Conservation (phyloP, 2,329 filamentous ascomycete species). For the Penicillium sp. region DNA sequence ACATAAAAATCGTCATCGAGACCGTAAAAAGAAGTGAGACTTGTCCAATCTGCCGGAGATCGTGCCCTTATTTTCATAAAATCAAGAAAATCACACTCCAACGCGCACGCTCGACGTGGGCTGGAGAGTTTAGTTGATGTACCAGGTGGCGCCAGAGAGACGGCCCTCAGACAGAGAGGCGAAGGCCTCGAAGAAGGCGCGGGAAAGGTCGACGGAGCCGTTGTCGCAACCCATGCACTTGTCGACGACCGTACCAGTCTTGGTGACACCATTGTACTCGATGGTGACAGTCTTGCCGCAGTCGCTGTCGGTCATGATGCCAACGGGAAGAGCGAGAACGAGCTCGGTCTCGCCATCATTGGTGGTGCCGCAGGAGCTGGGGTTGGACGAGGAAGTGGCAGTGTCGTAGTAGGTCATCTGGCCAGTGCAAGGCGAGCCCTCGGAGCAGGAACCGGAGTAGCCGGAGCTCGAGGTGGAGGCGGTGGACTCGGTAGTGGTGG, state of each 20-base stretch:
- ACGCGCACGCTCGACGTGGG: conserved; percentile 19
- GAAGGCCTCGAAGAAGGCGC: conserved; percentile 56
- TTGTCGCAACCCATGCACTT: conserved; percentile 69
- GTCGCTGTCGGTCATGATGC: conserved; percentile 66
- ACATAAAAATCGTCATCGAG: conserved; percentile 19
- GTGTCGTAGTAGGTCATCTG: conserved; percentile 73
- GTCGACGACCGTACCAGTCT: conserved; percentile 63
- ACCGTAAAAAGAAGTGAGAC: conserved; percentile 2
- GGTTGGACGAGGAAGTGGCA: conserved; percentile 57
- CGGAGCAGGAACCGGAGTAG: conserved; percentile 26
- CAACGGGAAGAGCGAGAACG: conserved; percentile 67
- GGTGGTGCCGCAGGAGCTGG: conserved; percentile 59
- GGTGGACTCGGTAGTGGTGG: conserved; percentile 8
- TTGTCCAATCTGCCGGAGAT: conserved; percentile 26
- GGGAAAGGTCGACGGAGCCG: conserved; percentile 60
- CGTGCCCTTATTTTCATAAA: conserved; percentile 4
- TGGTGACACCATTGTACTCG: conserved; percentile 56
- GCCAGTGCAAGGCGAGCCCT: conserved; percentile 46
- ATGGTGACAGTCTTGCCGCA: conserved; percentile 70
- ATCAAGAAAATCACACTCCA: neutral
- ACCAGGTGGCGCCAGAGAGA: conserved; percentile 43
- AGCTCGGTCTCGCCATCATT: conserved; percentile 56
- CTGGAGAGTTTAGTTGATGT: conserved; percentile 32
- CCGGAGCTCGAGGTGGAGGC: conserved; percentile 15
- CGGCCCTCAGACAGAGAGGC: conserved; percentile 38